A percentile compares a stretch with the other conserved stretches of the same genome.
Evolutionary conservation across 352 stramenopile genomes (phyloP).

Genomic region (Phytophthora citricola): DNA sequence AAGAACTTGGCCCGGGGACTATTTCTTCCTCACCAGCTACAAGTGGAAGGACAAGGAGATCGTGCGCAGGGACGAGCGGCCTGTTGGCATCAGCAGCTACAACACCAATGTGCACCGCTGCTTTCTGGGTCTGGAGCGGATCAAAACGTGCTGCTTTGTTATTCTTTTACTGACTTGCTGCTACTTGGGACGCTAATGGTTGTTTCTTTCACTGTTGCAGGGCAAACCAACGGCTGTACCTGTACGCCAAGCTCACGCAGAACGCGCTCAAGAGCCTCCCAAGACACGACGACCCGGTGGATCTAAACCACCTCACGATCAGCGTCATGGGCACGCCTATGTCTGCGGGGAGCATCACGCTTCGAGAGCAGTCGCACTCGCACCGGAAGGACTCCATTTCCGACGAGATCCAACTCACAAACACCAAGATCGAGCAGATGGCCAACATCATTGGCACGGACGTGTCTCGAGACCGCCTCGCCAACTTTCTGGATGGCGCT

Average conservation of each 20-base stretch:
- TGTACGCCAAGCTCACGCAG: constrained; percentile 83
- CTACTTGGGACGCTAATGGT: constrained; percentile 8
- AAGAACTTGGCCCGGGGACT: constrained; percentile 80
- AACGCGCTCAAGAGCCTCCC: constrained; percentile 77
- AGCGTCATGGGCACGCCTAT: constrained; percentile 63
- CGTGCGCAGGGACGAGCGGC: constrained; percentile 79
- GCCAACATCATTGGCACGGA: constrained; percentile 76
- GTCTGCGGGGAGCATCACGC: constrained; percentile 21
- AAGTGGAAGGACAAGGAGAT: constrained; percentile 90
- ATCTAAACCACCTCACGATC: constrained; percentile 71
- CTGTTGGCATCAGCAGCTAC: constrained; percentile 83
- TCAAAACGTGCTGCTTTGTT: constrained; percentile 62
- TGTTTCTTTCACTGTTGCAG: constrained; percentile 34
- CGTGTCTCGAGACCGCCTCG: constrained; percentile 72
- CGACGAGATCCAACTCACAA: constrained; percentile 71
- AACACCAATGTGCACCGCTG: constrained; percentile 84
- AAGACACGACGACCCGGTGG: constrained; percentile 60
- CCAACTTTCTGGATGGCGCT: constrained; percentile 81
- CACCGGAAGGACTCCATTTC: constrained; percentile 58
- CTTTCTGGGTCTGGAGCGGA: constrained; percentile 84
- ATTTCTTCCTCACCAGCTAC: constrained; percentile 90
- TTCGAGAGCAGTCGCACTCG: constrained; percentile 39
- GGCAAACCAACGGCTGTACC: constrained; percentile 69
- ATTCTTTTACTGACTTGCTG: constrained; percentile 2
- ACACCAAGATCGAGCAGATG: constrained; percentile 90